These are phyloP conservation scores for Hirschfeldia incana DNA, from an alignment of 345 rosid genomes.

Conservation along the genomic window DNA sequence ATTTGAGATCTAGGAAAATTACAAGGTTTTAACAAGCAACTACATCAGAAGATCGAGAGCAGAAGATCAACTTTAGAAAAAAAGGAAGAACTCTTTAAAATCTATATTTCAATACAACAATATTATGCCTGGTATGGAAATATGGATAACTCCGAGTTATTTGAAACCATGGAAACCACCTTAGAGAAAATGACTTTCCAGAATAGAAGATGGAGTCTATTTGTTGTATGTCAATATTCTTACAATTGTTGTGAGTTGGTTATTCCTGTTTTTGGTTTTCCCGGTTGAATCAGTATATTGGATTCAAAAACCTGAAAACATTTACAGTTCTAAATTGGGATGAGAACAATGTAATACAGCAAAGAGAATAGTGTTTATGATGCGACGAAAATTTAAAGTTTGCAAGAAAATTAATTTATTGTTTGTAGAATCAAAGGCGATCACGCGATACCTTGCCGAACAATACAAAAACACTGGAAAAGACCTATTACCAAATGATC, in stretches of 20 bases:
- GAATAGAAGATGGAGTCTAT: neutral
- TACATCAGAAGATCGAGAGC: neutral
- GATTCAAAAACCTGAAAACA: neutral
- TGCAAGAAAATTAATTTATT: neutral
- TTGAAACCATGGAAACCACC: neutral
- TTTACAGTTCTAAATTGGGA: neutral
- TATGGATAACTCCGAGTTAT: neutral
- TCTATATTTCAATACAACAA: neutral
- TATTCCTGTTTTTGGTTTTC: neutral
- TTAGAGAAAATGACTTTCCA: neutral
- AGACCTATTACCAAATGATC: constrained; percentile 22
- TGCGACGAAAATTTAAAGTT: neutral
- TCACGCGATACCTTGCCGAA: constrained; percentile 35
- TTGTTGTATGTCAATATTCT: neutral
- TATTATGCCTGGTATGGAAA: neutral
- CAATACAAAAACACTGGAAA: constrained; percentile 32
- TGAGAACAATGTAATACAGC: neutral
- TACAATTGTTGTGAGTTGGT: neutral
- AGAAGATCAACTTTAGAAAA: neutral
- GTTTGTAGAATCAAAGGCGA: constrained; percentile 43
- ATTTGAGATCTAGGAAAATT: neutral
- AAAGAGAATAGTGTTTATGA: neutral
- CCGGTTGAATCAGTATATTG: neutral
- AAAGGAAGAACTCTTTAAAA: neutral
- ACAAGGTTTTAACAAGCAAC: neutral